Evolutionary conservation across 2,329 filamentous ascomycete species (phyloP).

Genomic region (Diaporthe batatas): DNA sequence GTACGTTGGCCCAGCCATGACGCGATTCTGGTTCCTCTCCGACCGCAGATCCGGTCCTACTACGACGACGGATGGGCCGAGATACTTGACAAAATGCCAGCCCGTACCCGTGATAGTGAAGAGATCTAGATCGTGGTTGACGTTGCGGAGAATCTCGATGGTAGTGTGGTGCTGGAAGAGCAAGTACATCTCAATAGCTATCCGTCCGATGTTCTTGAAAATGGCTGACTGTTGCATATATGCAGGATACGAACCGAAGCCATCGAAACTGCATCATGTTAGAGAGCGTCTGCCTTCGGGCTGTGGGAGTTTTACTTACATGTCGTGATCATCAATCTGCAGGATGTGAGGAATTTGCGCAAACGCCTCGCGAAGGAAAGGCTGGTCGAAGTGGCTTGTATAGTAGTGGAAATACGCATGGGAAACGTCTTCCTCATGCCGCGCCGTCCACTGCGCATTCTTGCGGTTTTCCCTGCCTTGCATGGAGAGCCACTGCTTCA

Average conservation of each 20-base stretch:
- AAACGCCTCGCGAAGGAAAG: constrained; percentile 93
- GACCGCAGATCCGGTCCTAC: constrained; percentile 93
- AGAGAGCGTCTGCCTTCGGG: constrained; percentile 53
- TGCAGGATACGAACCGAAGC: constrained; percentile 95
- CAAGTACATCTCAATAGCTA: constrained; percentile 97
- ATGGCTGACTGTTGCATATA: constrained; percentile 98
- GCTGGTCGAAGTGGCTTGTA: constrained; percentile 97
- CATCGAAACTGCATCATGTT: constrained; percentile 79
- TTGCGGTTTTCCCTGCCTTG: constrained; percentile 94
- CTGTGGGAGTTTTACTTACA: constrained; percentile 78
- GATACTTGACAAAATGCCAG: constrained; percentile 98
- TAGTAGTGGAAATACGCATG: constrained; percentile 99
- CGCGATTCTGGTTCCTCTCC: constrained; percentile 89
- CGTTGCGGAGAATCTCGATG: constrained; percentile 89
- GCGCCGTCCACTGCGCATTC: constrained; percentile 90
- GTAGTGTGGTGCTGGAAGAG: constrained; percentile 99
- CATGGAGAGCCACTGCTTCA: constrained; percentile 96
- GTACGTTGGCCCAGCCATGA: constrained; percentile 96
- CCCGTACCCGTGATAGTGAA: constrained; percentile 98
- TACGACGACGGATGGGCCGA: constrained; percentile 90
- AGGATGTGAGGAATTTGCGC: constrained; percentile 96
- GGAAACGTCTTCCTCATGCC: constrained; percentile 93
- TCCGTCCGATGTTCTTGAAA: constrained; percentile 97
- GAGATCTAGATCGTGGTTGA: constrained; percentile 88
- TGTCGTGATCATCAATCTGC: constrained; percentile 96